phyloP scores from a whole-genome alignment of 2,329 filamentous ascomycete species.

The Sarocladiaceae sp. region DNA sequence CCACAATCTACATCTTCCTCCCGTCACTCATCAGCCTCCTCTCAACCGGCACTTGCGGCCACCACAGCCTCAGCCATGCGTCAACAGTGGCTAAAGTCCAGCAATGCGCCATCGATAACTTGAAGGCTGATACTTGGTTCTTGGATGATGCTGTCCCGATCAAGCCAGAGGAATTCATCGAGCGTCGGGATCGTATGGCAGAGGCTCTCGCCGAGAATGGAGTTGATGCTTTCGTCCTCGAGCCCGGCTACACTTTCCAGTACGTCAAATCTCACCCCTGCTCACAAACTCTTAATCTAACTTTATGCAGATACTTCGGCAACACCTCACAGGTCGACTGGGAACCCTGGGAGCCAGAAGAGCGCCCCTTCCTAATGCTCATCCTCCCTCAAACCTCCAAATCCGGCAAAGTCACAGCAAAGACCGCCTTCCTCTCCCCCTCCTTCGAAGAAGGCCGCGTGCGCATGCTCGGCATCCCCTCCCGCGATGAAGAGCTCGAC shows the following conservation, averaged over 20 bases:
- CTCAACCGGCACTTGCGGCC: neutral
- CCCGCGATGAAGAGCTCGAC: conserved; percentile 41
- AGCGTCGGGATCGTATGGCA: conserved; percentile 53
- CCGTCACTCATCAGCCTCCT: neutral
- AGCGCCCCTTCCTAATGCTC: conserved; percentile 60
- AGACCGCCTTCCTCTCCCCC: conserved; percentile 55
- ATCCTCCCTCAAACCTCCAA: conserved; percentile 41
- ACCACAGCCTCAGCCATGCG: neutral
- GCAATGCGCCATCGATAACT: conserved; percentile 48
- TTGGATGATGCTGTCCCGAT: conserved; percentile 45
- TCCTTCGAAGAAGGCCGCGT: conserved; percentile 58
- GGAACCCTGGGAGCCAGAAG: conserved; percentile 63
- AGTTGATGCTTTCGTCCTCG: conserved; percentile 56
- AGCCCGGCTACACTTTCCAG: conserved; percentile 62
- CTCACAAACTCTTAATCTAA: conserved; percentile 1
- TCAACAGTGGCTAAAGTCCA: conserved; percentile 15
- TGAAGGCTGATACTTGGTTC: conserved; percentile 46
- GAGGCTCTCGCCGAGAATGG: conserved; percentile 45
- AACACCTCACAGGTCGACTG: conserved; percentile 58
- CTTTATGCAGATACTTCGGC: conserved; percentile 44
- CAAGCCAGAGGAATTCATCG: conserved; percentile 45
- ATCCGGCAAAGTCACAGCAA: conserved; percentile 41
- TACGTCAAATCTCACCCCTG: conserved; percentile 21
- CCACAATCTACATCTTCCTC: neutral
- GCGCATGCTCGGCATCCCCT: conserved; percentile 54